These are phyloP conservation scores for Yamagishiella unicocca DNA, from an alignment of 139 green algal genomes.

Conservation along the genomic window DNA sequence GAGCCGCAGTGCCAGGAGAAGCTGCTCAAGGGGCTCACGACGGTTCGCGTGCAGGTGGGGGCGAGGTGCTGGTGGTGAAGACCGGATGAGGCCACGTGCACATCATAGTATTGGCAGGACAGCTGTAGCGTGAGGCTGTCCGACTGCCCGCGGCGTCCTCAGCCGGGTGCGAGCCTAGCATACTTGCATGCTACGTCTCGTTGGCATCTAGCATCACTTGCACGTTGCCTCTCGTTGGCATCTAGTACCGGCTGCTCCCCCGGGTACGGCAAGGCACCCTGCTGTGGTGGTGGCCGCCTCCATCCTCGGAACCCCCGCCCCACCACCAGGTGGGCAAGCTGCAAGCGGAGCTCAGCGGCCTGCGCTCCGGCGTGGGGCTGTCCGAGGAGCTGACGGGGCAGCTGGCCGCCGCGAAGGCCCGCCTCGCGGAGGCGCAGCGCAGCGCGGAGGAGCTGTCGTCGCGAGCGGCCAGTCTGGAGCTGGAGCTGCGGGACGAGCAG, in stretches of 20 bases:
- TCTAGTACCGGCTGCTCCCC: too few relatives aligned
- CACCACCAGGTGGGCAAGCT: constrained; percentile 27
- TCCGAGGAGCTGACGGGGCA: constrained; percentile 20
- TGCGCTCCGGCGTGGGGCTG: neutral
- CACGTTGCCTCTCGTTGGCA: too few relatives aligned
- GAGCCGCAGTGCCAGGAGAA: constrained; percentile 20
- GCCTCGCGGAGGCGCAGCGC: constrained; percentile 40
- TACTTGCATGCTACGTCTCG: too few relatives aligned
- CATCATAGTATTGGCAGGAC: too few relatives aligned
- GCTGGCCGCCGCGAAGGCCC: neutral
- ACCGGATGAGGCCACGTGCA: neutral
- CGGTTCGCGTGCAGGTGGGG: constrained; percentile 24
- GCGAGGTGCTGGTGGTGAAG: too few relatives aligned
- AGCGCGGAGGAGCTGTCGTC: constrained; percentile 13
- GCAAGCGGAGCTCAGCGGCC: constrained; percentile 7
- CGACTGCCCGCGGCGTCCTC: too few relatives aligned
- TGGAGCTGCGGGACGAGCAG: constrained; percentile 32
- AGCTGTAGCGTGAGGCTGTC: too few relatives aligned
- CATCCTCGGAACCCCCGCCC: too few relatives aligned
- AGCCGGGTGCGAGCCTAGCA: too few relatives aligned
- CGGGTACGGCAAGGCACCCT: too few relatives aligned
- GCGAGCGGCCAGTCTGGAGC: neutral
- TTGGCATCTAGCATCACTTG: too few relatives aligned
- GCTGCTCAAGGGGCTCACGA: constrained; percentile 24
- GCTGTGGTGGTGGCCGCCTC: too few relatives aligned